These are phyloP conservation scores for Suhomyces sp. DNA, from an alignment of 805 yeast species.

Conservation along the genomic window DNA sequence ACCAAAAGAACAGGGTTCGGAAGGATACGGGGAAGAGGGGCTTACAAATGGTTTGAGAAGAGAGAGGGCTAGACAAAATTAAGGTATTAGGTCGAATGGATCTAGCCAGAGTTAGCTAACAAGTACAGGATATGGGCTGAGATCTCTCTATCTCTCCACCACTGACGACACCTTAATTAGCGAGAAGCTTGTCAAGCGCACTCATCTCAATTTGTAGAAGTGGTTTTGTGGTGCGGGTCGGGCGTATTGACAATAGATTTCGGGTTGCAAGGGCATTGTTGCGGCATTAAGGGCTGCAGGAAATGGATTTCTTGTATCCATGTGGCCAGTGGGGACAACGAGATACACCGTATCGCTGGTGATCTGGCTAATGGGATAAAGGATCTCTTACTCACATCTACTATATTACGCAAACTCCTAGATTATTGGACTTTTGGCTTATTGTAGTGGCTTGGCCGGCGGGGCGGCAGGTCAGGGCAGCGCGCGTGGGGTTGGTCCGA, in stretches of 20 bases:
- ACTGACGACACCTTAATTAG: not conserved
- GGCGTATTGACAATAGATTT: not conserved
- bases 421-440: not conserved
- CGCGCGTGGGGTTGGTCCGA: not conserved
- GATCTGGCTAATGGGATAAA: not conserved
- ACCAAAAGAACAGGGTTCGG: not conserved
- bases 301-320: not conserved
- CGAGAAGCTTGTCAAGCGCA: not conserved
- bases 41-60: not conserved
- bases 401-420: not conserved
- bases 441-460: not conserved
- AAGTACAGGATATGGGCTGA: not conserved
- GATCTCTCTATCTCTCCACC: not conserved
- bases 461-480: not conserved
- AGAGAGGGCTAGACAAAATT: not conserved
- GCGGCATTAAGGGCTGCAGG: not conserved
- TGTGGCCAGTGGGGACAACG: not conserved
- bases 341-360: not conserved
- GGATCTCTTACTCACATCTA: not conserved
- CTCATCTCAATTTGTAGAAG: not conserved
- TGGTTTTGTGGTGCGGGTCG: not conserved
- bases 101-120: not conserved
- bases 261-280: not conserved
- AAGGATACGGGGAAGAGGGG: not conserved
- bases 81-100: not conserved